A percentile compares a stretch with the other conserved stretches of the same genome.
Conservation (phyloP, 2,329 filamentous ascomycete genomes). For the Zalaria sp. region DNA sequence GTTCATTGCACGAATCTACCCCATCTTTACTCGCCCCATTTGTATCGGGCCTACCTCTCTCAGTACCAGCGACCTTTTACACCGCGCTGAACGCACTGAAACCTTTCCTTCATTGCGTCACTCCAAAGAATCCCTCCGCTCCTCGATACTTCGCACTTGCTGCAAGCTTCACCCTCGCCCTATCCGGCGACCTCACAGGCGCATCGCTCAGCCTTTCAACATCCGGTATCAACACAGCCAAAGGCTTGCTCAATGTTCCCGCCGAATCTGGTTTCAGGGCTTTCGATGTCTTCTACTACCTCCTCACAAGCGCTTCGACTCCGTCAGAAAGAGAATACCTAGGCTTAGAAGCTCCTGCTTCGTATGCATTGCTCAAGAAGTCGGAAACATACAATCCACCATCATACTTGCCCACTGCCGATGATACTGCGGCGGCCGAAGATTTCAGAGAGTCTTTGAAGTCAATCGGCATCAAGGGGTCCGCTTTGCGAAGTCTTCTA, state of each 20-base stretch:
- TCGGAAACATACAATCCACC: conserved; percentile 80
- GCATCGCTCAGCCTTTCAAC: conserved; percentile 68
- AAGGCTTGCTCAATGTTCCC: conserved; percentile 69
- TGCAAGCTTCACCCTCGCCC: conserved; percentile 66
- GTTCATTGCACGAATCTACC: conserved; percentile 76
- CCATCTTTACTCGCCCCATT: conserved; percentile 77
- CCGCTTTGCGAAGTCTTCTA: conserved; percentile 66
- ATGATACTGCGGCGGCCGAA: conserved; percentile 84
- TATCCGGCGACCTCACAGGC: conserved; percentile 64
- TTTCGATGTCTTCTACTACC: conserved; percentile 96
- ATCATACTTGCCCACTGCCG: conserved; percentile 77
- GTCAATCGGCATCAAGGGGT: conserved; percentile 85
- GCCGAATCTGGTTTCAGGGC: conserved; percentile 70
- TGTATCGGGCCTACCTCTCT: conserved; percentile 64
- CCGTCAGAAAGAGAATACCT: conserved; percentile 81
- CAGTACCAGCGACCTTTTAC: conserved; percentile 60
- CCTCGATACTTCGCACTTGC: conserved; percentile 69
- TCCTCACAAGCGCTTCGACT: conserved; percentile 82
- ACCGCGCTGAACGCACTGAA: conserved; percentile 68
- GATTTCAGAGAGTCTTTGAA: conserved; percentile 82
- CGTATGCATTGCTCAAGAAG: conserved; percentile 64
- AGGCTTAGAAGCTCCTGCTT: conserved; percentile 59
- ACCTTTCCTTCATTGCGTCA: conserved; percentile 78
- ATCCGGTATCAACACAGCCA: conserved; percentile 71
- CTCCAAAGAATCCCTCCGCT: conserved; percentile 76